Evolutionary conservation across 2,329 filamentous ascomycete genomes (phyloP).

Genomic region (Aspergillus costaricaensis): DNA sequence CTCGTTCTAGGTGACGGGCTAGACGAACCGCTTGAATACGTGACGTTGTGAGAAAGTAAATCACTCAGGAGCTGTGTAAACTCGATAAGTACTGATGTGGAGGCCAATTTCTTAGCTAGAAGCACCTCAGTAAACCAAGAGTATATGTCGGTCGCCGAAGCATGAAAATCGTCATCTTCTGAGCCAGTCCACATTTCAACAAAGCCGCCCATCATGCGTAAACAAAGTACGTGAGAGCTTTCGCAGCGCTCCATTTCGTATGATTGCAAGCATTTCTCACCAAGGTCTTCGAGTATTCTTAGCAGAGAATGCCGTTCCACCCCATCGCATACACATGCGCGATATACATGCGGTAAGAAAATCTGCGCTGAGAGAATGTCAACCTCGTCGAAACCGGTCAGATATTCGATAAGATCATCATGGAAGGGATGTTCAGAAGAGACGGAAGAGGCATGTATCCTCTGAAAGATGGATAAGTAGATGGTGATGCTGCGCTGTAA

Average conservation of each 20-base stretch:
- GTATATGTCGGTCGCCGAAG: slow-evolving; percentile 74
- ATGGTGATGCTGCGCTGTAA: slow-evolving; percentile 42
- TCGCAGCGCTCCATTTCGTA: slow-evolving; percentile 73
- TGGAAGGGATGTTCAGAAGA: background rate
- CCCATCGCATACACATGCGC: slow-evolving; percentile 28
- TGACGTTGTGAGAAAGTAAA: slow-evolving; percentile 66
- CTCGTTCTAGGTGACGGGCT: slow-evolving; percentile 68
- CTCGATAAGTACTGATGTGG: slow-evolving; percentile 66
- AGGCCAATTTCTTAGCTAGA: slow-evolving; percentile 69
- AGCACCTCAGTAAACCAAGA: slow-evolving; percentile 70
- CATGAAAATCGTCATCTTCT: slow-evolving; percentile 60
- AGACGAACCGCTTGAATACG: slow-evolving; percentile 63
- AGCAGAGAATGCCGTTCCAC: slow-evolving; percentile 43
- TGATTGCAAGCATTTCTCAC: slow-evolving; percentile 51
- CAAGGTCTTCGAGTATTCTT: slow-evolving; percentile 50
- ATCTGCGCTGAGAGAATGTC: slow-evolving; percentile 41
- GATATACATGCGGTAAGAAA: slow-evolving; percentile 35
- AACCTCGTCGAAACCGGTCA: slow-evolving; percentile 38
- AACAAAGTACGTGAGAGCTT: slow-evolving; percentile 65
- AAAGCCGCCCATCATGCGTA: slow-evolving; percentile 68
- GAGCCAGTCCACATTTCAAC: slow-evolving; percentile 63
- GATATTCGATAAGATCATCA: slow-evolving; percentile 35
- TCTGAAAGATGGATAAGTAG: slow-evolving; percentile 36
- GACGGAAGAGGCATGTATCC: slow-evolving; percentile 12
- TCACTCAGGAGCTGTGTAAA: slow-evolving; percentile 70